Base-by-base conservation (phyloP, 116 monocot species). In the Papilionanthe hybrid region DNA sequence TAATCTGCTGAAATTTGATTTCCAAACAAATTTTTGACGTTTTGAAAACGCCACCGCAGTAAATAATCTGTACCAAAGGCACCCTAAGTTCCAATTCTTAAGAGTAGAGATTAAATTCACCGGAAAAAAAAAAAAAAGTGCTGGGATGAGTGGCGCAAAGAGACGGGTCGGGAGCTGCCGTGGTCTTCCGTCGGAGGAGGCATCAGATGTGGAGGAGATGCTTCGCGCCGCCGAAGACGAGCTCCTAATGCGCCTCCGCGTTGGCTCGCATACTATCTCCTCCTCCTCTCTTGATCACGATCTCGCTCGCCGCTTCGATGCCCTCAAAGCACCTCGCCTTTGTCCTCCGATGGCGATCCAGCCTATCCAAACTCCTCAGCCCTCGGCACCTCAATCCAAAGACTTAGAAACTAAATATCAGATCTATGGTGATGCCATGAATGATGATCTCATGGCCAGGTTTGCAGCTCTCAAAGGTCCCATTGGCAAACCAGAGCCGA, bases 161-260 rank as follows among this genome's bases (percentile, higher is more conserved):
- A n/a, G 68, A n/a, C 66, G 30, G 72, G 77, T 67, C 19, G 57
- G 53, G 68, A 18, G 25, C 68, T 41, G 27, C 25, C 12, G 57
- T 6, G 72, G 75, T 17, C 42, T 8, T 0, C 41, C 69, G 65
- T 47, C 17, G 72, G 32, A 30, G 71, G 55, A 56, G 12, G 78
- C 76, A 1, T 73, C 79, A 22, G 95, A 86, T 72, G 95, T 96
- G 65, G 93, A 91, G 15, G 86, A 88, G 63, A 85, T 91, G 57
- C 93, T 93, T 20, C 86, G 87, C n/a, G 91, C 86, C 9, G 88
- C 91, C 5, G 83, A 93, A 79, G 95, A 93, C 76, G 87, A 91
- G 5, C 75, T 88, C 55, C 86, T 96, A 75, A 89, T 93, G 78
- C 83, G 81, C 27, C 86, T 96, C 77, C 80, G 79, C 27, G 58